Conservation (phyloP, 2,329 filamentous ascomycete genomes). For the Botrytis galanthina region DNA sequence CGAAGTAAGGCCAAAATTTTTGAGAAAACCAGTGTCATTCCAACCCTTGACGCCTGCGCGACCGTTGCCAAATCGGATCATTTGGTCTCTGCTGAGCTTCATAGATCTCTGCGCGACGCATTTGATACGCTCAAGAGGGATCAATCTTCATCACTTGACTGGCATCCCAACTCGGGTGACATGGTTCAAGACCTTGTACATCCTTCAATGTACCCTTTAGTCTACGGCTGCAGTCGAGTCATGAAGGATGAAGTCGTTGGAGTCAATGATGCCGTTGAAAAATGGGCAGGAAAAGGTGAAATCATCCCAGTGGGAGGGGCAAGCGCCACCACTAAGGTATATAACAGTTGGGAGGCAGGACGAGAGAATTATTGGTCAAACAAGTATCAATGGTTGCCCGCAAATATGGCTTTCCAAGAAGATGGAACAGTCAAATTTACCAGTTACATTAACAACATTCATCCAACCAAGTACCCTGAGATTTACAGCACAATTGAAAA, state of each 20-base stretch:
- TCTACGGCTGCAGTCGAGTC: conserved; percentile 50
- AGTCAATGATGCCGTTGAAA: conserved; percentile 32
- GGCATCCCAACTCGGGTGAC: conserved; percentile 56
- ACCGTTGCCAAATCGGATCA: conserved; percentile 54
- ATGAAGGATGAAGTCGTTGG: conserved; percentile 37
- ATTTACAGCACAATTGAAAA: conserved; percentile 43
- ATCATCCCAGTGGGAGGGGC: background rate
- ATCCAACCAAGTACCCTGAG: conserved; percentile 39
- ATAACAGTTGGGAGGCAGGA: no score
- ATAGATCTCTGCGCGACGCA: conserved; percentile 44
- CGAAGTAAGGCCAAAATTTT: conserved; percentile 28
- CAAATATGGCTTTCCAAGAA: conserved; percentile 8
- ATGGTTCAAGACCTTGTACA: conserved; percentile 62
- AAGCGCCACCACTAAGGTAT: background rate
- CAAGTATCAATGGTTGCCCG: conserved; percentile 11
- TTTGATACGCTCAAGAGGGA: conserved; percentile 51
- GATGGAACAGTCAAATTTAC: conserved; percentile 33
- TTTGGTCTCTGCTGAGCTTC: conserved; percentile 42
- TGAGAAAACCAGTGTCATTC: conserved; percentile 25
- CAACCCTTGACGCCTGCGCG: conserved; percentile 21
- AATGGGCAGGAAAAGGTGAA: conserved; percentile 33
- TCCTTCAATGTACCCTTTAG: conserved; percentile 60
- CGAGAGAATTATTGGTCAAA: background rate
- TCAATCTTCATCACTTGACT: conserved; percentile 49
- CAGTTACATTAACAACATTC: conserved; percentile 48